A percentile compares a stretch with the other conserved stretches of the same genome.
These are phyloP conservation scores for Lithohypha guttulata DNA, from an alignment of 2,329 filamentous ascomycete species.

Conservation along the genomic window DNA sequence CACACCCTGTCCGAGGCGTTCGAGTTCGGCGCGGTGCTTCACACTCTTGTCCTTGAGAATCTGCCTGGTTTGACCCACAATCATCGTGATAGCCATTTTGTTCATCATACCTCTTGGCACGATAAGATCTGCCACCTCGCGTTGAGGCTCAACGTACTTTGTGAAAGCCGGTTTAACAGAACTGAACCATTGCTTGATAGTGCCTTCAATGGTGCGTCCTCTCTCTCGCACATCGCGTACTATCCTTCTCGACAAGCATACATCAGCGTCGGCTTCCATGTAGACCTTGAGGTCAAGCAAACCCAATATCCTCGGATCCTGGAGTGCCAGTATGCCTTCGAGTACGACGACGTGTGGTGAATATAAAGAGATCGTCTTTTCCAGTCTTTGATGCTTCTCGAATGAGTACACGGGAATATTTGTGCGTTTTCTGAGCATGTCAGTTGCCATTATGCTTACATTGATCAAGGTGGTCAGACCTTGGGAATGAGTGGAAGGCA, in stretches of 20 bases:
- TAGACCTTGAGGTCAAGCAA: slow-evolving; percentile 95
- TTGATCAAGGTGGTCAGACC: background rate
- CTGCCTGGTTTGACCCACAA: slow-evolving; percentile 82
- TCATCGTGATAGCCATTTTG: slow-evolving; percentile 81
- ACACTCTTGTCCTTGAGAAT: slow-evolving; percentile 78
- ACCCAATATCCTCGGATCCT: slow-evolving; percentile 74
- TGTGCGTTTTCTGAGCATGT: slow-evolving; percentile 33
- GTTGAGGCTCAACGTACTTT: slow-evolving; percentile 84
- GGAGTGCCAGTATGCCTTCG: slow-evolving; percentile 90
- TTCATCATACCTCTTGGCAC: slow-evolving; percentile 93
- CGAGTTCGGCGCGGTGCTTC: slow-evolving; percentile 68
- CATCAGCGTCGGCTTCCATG: slow-evolving; percentile 89
- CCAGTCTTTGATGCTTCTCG: slow-evolving; percentile 70
- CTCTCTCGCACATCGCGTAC: slow-evolving; percentile 80
- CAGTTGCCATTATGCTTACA: background rate
- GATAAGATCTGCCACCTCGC: slow-evolving; percentile 69
- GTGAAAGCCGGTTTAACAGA: slow-evolving; percentile 97
- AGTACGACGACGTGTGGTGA: slow-evolving; percentile 91
- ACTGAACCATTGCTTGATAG: slow-evolving; percentile 94
- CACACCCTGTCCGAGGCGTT: slow-evolving; percentile 60
- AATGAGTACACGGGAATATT: slow-evolving; percentile 96
- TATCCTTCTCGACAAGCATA: slow-evolving; percentile 79
- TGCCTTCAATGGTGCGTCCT: slow-evolving; percentile 83
- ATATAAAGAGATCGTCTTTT: slow-evolving; percentile 78
- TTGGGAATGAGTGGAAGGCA: background rate